Conservation (phyloP, 148 eudicot species). For the Cornus suecica region DNA sequence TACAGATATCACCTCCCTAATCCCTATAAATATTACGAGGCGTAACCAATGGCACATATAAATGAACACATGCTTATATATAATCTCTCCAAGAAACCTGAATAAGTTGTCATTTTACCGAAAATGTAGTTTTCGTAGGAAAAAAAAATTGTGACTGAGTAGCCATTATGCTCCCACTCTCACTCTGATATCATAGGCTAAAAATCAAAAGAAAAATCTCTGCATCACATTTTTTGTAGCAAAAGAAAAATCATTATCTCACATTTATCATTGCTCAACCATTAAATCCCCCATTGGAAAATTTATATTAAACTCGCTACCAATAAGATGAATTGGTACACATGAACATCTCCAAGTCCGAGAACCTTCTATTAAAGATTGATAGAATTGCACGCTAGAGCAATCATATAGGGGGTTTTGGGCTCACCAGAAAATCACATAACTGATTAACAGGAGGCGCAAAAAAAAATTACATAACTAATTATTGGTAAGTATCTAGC, state of each 20-base stretch:
- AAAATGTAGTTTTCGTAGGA: not conserved
- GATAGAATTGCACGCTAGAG: not conserved
- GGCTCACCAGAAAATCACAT: not conserved
- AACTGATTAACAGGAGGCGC: not conserved
- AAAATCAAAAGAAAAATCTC: not conserved
- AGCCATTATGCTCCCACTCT: constrained; percentile 1
- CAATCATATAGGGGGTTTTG: not conserved
- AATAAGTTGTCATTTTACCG: not conserved
- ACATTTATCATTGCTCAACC: not conserved
- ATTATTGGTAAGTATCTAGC: not conserved
- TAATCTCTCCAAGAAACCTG: not conserved
- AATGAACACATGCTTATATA: no score
- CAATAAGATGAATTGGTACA: not conserved
- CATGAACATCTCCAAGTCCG: not conserved
- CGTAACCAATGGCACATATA: not conserved
- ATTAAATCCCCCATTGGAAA: not conserved
- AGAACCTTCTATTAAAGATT: no score
- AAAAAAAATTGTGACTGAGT: not conserved
- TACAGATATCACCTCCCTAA: no score
- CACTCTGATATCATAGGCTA: not conserved
- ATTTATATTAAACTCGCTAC: not conserved
- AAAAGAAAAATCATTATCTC: not conserved
- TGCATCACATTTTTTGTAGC: not conserved
- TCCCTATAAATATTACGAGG: not conserved
- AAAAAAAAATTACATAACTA: not conserved